Percentiles rank a stretch among this genome's conserved stretches.
phyloP scores from a whole-genome alignment of 2,329 filamentous ascomycete genomes.

The Neocatenulostroma microsporum region DNA sequence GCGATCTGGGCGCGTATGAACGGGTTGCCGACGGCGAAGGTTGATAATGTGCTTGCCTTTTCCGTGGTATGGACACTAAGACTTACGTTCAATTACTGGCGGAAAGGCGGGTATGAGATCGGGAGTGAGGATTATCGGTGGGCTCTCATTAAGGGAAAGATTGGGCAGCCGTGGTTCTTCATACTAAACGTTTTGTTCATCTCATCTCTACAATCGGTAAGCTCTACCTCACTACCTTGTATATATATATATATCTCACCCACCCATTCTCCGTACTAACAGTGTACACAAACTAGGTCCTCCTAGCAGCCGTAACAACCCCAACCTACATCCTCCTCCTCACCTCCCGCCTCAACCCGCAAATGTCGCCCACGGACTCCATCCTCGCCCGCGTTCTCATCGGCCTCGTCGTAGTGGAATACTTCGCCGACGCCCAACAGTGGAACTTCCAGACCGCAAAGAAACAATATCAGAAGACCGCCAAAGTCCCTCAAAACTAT shows the following conservation, averaged over 20 bases:
- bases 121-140: constrained; percentile 96
- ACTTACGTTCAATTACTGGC: constrained; percentile 94
- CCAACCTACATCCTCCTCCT: constrained; percentile 81
- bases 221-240: constrained; percentile 12
- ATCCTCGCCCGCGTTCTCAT: constrained; percentile 50
- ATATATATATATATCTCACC: background rate
- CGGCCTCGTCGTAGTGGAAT: constrained; percentile 57
- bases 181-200: constrained; percentile 88
- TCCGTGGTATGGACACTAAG: constrained; percentile 61
- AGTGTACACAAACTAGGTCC: constrained; percentile 41
- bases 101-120: constrained; percentile 80
- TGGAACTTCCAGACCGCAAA: constrained; percentile 87
- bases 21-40: constrained; percentile 58
- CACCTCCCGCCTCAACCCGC: constrained; percentile 52
- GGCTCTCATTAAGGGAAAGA: constrained; percentile 61
- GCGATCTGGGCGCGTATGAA: constrained; percentile 71
- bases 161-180: constrained; percentile 63
- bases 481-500: constrained; percentile 55
- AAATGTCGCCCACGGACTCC: constrained; percentile 47
- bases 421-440: constrained; percentile 83
- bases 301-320: constrained; percentile 70
- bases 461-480: constrained; percentile 62
- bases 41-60: constrained; percentile 66
- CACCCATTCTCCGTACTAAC: constrained; percentile 7
- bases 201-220: constrained; percentile 61